Percentiles rank a stretch among this genome's conserved stretches.
These are phyloP conservation scores for Cenchrus fungigraminus DNA, from an alignment of 176 grass and related monocot species.

Conservation along the genomic window DNA sequence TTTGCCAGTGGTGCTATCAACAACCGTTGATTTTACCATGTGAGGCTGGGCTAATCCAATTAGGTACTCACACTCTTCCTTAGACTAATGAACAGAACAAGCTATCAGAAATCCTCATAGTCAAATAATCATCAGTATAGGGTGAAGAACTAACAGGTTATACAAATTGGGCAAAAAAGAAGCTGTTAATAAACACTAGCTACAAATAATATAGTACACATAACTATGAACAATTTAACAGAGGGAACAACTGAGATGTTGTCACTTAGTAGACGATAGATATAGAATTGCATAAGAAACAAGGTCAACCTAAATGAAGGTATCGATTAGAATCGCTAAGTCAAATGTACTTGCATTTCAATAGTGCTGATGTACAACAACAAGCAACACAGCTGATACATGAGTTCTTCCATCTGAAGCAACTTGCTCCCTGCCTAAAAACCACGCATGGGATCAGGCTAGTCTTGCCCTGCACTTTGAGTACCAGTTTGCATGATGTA, in stretches of 20 bases:
- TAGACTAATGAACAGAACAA: slow-evolving; percentile 61
- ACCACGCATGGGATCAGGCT: background rate
- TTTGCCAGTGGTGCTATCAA: slow-evolving; percentile 82
- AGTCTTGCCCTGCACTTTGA: background rate
- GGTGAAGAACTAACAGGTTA: background rate
- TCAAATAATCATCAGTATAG: background rate
- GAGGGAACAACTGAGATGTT: background rate
- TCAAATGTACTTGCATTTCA: slow-evolving; percentile 2
- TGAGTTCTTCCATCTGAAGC: background rate
- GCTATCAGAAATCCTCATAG: background rate
- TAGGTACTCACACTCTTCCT: slow-evolving; percentile 89
- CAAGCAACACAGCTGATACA: background rate
- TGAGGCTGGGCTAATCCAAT: slow-evolving; percentile 84
- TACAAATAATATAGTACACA: too few species aligned
- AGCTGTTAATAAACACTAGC: background rate
- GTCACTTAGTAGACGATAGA: background rate
- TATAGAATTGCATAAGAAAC: background rate
- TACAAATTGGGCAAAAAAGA: background rate
- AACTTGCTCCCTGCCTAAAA: background rate
- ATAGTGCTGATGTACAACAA: background rate
- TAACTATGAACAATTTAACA: slow-evolving; percentile 6
- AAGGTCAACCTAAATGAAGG: background rate
- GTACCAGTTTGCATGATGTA: background rate
- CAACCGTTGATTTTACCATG: slow-evolving; percentile 91
- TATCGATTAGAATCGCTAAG: background rate